Conservation (phyloP, 2,329 filamentous ascomycete genomes). For the Coniochaeta sp. region DNA sequence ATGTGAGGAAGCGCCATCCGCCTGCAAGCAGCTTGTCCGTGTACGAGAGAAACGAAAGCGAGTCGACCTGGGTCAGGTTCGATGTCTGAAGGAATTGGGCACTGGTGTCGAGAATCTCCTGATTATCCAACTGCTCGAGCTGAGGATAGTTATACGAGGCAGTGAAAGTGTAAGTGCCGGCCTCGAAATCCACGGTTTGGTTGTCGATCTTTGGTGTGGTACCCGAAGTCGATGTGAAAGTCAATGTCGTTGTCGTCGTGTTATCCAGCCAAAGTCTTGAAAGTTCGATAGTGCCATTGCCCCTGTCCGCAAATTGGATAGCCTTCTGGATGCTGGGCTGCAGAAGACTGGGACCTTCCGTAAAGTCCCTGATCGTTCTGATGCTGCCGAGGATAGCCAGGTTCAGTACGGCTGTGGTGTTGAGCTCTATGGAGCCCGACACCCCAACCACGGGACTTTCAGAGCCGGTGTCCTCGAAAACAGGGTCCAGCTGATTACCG, state of each 20-base stretch:
- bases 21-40: conserved; percentile 55
- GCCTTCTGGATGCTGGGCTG: conserved; percentile 46
- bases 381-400: conserved; percentile 55
- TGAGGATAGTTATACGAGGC: conserved; percentile 58
- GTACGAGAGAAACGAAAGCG: conserved; percentile 58
- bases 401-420: conserved; percentile 46
- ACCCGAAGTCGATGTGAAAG: conserved; percentile 29
- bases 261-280: conserved; percentile 56
- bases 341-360: conserved; percentile 43
- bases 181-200: conserved; percentile 35
- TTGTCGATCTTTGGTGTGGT: conserved; percentile 30
- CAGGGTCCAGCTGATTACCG: conserved; percentile 35
- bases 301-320: conserved; percentile 29
- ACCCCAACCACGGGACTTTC: conserved; percentile 43
- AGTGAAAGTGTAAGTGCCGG: conserved; percentile 50
- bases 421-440: conserved; percentile 45
- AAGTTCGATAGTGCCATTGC: conserved; percentile 36
- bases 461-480: conserved; percentile 26
- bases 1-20: conserved; percentile 59
- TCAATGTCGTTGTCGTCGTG: conserved; percentile 46
- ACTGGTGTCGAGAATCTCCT: conserved; percentile 40
- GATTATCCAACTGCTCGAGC: conserved; percentile 41
- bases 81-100: conserved; percentile 35
- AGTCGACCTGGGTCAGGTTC: conserved; percentile 33
- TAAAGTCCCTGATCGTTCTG: conserved; percentile 51